A percentile compares a stretch with the other conserved stretches of the same genome.
Evolutionary conservation across 148 eudicot genomes (phyloP).

Genomic region (Nyssa sinensis): DNA sequence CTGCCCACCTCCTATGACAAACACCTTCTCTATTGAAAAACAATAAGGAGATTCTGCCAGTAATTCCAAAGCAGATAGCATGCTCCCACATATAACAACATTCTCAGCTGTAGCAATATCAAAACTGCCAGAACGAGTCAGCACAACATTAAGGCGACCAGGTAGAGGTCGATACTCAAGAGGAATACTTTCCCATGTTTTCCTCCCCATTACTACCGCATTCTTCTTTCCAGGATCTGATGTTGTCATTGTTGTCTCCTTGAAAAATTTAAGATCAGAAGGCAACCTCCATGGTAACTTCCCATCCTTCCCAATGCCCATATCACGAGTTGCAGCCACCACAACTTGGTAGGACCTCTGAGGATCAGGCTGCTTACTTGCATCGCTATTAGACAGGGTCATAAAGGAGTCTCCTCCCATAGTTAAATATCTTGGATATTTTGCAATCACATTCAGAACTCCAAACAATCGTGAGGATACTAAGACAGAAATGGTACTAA

Average conservation of each 20-base stretch:
- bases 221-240: constrained; percentile 46
- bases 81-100: constrained; percentile 43
- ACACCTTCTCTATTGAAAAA: constrained; percentile 46
- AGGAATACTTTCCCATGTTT: constrained; percentile 68
- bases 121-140: constrained; percentile 35
- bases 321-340: constrained; percentile 55
- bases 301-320: constrained; percentile 65
- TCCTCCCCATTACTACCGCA: constrained; percentile 65
- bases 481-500: constrained; percentile 5
- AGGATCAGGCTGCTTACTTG: background rate
- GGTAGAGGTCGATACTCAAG: constrained; percentile 45
- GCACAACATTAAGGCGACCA: constrained; percentile 52
- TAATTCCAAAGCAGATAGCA: constrained; percentile 43
- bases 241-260: constrained; percentile 38
- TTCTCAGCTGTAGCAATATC: constrained; percentile 26
- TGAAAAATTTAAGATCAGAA: constrained; percentile 52
- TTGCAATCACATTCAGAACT: background rate
- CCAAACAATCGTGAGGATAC: constrained; percentile 1
- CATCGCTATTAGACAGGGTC: constrained; percentile 15
- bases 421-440: constrained; percentile 9
- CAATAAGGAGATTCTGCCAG: constrained; percentile 34
- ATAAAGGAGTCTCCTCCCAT: constrained; percentile 32
- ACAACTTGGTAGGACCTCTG: constrained; percentile 53
- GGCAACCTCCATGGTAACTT: constrained; percentile 62
- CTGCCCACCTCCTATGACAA: constrained; percentile 60